Evolutionary conservation across 2,329 filamentous ascomycete genomes (phyloP), one percentile per base, ranked within the genome.

Genomic region (Trichoderma lentiforme): DNA sequence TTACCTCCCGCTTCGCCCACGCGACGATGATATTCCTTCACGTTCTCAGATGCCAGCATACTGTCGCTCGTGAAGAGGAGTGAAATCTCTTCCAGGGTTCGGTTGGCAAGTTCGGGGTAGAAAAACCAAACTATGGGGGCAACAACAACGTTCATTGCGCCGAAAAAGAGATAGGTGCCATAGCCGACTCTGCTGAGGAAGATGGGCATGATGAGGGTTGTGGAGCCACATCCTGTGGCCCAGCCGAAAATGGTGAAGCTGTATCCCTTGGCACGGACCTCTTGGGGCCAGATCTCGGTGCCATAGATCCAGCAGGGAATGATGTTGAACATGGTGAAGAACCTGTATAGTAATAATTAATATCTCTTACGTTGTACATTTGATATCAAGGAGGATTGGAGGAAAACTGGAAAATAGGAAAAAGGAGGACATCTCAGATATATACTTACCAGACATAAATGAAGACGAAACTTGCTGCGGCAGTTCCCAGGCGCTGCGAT

Each of bases 181-280:
- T 81, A 85, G 72, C 82, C 80, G 26, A 87, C 74, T n/a, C 78
- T 78, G 56, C 76, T 78, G 72, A 88, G 85, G 82, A 88, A 86
- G 76, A 88, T 85, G 30, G 84, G 85, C 74, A 80, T 88, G 73
- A 88, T 83, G 61, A 88, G 80, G 2, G 82, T 82, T 1, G 86
- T 88, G 84, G 85, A 84, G 43, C 87, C 87, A 9, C 86, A 84
- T 47, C 87, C 88, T 71, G 88, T 83, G 21, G 88, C 87, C 87
- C 88, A 90, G 1, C 87, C 87, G 2, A 86, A 86, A 72, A 90
- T 88, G 21, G 85, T 85, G 74, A 89, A 88, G 8, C 86, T 86
- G 75, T 89, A 87, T 8, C 87, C 88, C 76, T 89, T 85, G n/a
- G 87, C 86, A 26, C 88, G 83, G 66, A 89, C 83, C 57, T 87